A percentile compares a stretch with the other conserved stretches of the same genome.
Evolutionary conservation across 1,139 yeast genomes (phyloP).

Genomic region (Candida sp.): DNA sequence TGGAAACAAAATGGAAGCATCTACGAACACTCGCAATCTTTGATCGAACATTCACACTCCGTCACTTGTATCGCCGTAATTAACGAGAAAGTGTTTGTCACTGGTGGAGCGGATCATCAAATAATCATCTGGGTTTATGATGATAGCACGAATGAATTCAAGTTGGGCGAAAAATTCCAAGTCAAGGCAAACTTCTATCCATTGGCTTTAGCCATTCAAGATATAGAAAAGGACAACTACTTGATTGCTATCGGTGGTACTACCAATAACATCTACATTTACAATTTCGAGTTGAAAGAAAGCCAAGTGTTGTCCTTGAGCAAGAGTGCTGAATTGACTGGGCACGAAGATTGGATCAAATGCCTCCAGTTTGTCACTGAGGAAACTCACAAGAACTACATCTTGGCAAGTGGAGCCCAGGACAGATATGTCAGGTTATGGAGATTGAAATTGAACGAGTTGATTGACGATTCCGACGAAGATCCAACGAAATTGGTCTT

Average conservation of each 20-base stretch:
- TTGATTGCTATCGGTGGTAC: slow-evolving; percentile 90
- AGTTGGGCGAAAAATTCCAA: slow-evolving; percentile 33
- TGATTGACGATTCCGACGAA: slow-evolving; percentile 60
- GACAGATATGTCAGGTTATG: slow-evolving; percentile 90
- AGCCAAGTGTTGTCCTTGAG: slow-evolving; percentile 23
- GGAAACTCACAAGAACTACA: slow-evolving; percentile 48
- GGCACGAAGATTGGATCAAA: slow-evolving; percentile 96
- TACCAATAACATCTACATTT: slow-evolving; percentile 57
- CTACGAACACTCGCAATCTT: slow-evolving; percentile 33
- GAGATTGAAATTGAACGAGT: slow-evolving; percentile 66
- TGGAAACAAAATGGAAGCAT: slow-evolving; percentile 48
- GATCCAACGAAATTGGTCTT: slow-evolving; percentile 57
- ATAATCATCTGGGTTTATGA: slow-evolving; percentile 53
- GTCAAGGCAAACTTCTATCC: slow-evolving; percentile 66
- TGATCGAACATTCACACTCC: slow-evolving; percentile 48
- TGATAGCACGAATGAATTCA: slow-evolving; percentile 19
- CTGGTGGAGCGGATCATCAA: slow-evolving; percentile 73
- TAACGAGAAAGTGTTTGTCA: slow-evolving; percentile 42
- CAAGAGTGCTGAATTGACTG: slow-evolving; percentile 62
- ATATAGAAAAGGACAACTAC: slow-evolving; percentile 39
- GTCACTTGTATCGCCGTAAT: slow-evolving; percentile 52
- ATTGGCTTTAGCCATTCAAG: slow-evolving; percentile 58
- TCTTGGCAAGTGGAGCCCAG: slow-evolving; percentile 87
- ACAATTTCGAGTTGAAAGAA: slow-evolving; percentile 41
- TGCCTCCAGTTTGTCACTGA: slow-evolving; percentile 64